These are phyloP conservation scores for Fagopyrum tataricum DNA, from an alignment of 148 eudicot species.

Conservation along the genomic window DNA sequence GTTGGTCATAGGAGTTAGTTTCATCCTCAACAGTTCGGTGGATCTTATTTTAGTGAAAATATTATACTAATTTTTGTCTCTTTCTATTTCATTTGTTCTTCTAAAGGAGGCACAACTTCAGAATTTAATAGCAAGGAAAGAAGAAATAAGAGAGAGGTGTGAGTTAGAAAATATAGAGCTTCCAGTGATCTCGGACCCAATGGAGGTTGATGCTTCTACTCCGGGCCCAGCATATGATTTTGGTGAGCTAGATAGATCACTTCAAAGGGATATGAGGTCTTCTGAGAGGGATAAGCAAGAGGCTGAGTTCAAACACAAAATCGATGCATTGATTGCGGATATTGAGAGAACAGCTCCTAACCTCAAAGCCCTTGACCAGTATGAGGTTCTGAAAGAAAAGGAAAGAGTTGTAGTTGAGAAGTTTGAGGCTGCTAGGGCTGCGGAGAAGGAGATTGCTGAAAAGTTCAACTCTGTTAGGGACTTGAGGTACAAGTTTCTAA, in stretches of 20 bases:
- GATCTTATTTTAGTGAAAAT: conserved; percentile 4
- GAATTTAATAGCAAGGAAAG: conserved; percentile 57
- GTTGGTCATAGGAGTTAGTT: conserved; percentile 25
- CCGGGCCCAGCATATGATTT: conserved; percentile 60
- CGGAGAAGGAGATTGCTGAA: conserved; percentile 66
- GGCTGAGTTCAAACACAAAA: conserved; percentile 70
- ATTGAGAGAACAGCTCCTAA: conserved; percentile 96
- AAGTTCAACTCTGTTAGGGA: conserved; percentile 64
- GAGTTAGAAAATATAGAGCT: conserved; percentile 75
- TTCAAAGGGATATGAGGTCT: conserved; percentile 54
- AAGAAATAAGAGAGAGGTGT: conserved; percentile 81
- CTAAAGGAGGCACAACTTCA: conserved; percentile 71
- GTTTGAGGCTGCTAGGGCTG: conserved; percentile 77
- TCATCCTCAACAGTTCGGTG: not conserved
- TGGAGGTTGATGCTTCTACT: conserved; percentile 62
- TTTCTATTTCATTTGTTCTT: conserved; percentile 3
- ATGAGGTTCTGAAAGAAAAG: conserved; percentile 80
- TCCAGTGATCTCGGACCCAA: conserved; percentile 70
- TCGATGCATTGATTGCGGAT: conserved; percentile 58
- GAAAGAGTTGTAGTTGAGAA: conserved; percentile 65
- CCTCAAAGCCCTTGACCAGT: conserved; percentile 92
- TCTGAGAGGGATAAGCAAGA: conserved; percentile 86
- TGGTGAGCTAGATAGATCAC: conserved; percentile 64
- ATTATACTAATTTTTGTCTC: not conserved
- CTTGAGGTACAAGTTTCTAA: conserved; percentile 40